These are phyloP conservation scores for Fragaria iinumae DNA, from an alignment of 306 rosid species.

Conservation along the genomic window DNA sequence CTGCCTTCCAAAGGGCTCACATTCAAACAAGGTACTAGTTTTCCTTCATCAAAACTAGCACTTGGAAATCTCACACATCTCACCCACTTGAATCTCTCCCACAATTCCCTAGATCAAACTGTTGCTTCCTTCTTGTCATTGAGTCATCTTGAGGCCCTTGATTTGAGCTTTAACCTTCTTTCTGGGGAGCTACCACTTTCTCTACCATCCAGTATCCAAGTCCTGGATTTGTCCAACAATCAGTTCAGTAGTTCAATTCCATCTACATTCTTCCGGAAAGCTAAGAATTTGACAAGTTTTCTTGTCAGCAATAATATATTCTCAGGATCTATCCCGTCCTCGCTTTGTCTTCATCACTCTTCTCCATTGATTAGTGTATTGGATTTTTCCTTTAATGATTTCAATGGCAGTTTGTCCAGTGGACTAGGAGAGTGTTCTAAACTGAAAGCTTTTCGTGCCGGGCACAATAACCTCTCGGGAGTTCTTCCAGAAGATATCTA, in stretches of 20 bases:
- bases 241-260: not conserved
- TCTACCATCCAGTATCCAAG: not conserved
- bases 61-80: not conserved
- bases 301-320: not conserved
- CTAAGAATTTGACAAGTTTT: not conserved
- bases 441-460: not conserved
- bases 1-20: not conserved
- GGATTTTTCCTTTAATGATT: not conserved
- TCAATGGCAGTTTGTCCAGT: not conserved
- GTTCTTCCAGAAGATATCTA: not conserved
- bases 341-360: not conserved
- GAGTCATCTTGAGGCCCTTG: not conserved
- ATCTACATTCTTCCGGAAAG: not conserved
- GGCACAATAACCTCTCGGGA: not conserved
- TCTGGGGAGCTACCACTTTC: not conserved
- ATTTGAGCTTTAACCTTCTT: not conserved
- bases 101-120: not conserved
- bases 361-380: not conserved
- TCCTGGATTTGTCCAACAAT: not conserved
- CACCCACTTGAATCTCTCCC: not conserved
- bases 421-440: not conserved
- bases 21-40: not conserved
- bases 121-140: not conserved
- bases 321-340: not conserved
- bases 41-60: not conserved